Evolutionary conservation across 345 rosid genomes (phyloP).

Genomic region (Salix brachista): DNA sequence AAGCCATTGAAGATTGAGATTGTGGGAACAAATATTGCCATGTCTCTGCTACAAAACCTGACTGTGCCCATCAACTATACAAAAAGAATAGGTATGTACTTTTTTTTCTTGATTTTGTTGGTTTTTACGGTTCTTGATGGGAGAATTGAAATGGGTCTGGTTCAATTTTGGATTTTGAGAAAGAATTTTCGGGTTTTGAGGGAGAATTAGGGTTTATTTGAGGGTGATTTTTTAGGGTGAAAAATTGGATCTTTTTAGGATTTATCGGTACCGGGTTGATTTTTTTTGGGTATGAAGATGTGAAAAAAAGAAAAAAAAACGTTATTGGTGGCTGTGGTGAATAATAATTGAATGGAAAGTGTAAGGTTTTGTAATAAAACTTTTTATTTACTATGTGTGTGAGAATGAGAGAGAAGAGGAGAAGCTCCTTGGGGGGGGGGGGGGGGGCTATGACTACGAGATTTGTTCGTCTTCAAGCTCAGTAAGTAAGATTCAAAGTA

Average conservation of each 20-base stretch:
- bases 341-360: too few relatives aligned
- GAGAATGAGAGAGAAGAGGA: too few relatives aligned
- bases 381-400: too few relatives aligned
- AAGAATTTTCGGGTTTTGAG: not conserved
- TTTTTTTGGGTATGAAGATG: not conserved
- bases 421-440: too few relatives aligned
- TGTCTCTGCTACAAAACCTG: conserved; percentile 34
- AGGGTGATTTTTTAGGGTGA: not conserved
- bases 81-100: conserved; percentile 6
- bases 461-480: too few relatives aligned
- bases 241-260: too few relatives aligned
- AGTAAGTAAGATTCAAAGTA: too few relatives aligned
- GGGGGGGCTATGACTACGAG: too few relatives aligned
- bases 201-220: conserved; percentile 20
- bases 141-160: conserved; percentile 1
- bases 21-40: conserved; percentile 2
- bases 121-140: not conserved
- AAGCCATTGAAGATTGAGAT: conserved; percentile 13
- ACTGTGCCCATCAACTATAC: conserved; percentile 54
- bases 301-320: not conserved
- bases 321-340: not conserved
- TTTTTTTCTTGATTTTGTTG: not conserved
- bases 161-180: not conserved
- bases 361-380: too few relatives aligned
- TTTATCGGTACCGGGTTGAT: not conserved